Percentiles rank a stretch among this genome's conserved stretches.
Evolutionary conservation across 2,329 filamentous ascomycete species (phyloP).

Genomic region (Claviceps africana): DNA sequence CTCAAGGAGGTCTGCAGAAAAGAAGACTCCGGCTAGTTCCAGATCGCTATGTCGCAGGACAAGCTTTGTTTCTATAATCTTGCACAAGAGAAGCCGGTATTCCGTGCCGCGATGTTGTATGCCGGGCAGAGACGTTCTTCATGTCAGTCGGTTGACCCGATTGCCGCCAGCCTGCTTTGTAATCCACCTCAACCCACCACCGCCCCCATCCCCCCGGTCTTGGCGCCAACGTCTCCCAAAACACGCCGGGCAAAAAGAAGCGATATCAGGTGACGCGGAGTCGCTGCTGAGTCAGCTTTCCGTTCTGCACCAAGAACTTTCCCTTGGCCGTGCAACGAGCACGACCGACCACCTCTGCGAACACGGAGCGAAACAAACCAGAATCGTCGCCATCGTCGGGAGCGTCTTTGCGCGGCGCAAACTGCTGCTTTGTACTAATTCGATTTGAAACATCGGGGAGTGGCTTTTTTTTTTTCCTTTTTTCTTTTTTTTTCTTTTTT

Average conservation of each 20-base stretch:
- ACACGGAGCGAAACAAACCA: neutral
- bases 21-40: constrained; percentile 1
- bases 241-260: neutral
- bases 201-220: neutral
- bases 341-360: neutral
- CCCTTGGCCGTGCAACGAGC: neutral
- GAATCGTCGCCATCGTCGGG: neutral
- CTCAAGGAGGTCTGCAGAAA: neutral
- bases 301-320: neutral
- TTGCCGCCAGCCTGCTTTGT: constrained; percentile 17
- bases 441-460: constrained; percentile 6
- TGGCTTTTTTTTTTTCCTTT: constrained; percentile 1
- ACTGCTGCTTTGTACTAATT: neutral
- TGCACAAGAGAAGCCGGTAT: neutral
- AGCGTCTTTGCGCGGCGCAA: neutral
- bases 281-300: constrained; percentile 3
- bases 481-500: no score
- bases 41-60: constrained; percentile 14
- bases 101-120: constrained; percentile 13
- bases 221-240: neutral
- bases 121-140: constrained; percentile 16
- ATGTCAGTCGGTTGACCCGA: neutral
- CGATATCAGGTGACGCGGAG: constrained; percentile 2
- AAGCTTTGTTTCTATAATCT: constrained; percentile 16
- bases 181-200: constrained; percentile 12